Conservation (phyloP, 768 basidiomycete genomes). For the Rhodotorula sphaerocarpa region DNA sequence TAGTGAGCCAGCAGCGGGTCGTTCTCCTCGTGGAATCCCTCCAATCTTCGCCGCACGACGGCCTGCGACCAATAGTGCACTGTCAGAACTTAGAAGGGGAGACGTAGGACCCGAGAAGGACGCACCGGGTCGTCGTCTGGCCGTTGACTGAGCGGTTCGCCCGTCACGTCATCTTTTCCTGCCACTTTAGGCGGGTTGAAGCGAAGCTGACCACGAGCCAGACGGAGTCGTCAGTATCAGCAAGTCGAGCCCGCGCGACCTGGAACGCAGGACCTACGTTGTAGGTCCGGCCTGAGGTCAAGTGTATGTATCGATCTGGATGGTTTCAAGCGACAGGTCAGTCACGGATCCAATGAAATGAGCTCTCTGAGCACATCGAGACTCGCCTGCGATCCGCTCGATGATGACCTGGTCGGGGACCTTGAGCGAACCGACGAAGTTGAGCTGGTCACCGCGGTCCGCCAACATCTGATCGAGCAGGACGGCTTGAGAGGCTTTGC, state of each 20-base stretch:
- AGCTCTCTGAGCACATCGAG: not conserved
- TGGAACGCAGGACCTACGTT: constrained; percentile 50
- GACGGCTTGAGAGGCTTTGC: constrained; percentile 73
- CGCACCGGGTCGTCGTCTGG: constrained; percentile 82
- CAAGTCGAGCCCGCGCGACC: too few relatives aligned
- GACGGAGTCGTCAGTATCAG: not conserved
- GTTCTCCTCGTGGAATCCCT: constrained; percentile 69
- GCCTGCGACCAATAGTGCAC: constrained; percentile 49
- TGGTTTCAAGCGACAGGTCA: too few relatives aligned
- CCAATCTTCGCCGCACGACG: constrained; percentile 64
- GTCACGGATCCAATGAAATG: too few relatives aligned
- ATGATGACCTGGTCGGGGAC: constrained; percentile 82
- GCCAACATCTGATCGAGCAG: constrained; percentile 64
- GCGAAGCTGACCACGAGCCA: constrained; percentile 43
- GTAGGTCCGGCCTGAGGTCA: constrained; percentile 80
- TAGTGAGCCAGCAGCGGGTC: constrained; percentile 74
- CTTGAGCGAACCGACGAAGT: constrained; percentile 73
- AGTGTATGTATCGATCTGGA: constrained; percentile 80
- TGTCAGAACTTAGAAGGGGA: constrained; percentile 6
- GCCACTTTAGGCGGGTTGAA: constrained; percentile 75
- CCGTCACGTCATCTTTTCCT: constrained; percentile 76
- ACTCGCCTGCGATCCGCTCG: constrained; percentile 59
- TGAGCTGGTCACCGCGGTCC: constrained; percentile 55
- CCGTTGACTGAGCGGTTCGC: constrained; percentile 75
- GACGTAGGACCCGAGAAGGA: constrained; percentile 7